Percentiles rank a stretch among this genome's conserved stretches.
Conservation (phyloP, 1,284 basidiomycete species). For the Puccinia novopanici region DNA sequence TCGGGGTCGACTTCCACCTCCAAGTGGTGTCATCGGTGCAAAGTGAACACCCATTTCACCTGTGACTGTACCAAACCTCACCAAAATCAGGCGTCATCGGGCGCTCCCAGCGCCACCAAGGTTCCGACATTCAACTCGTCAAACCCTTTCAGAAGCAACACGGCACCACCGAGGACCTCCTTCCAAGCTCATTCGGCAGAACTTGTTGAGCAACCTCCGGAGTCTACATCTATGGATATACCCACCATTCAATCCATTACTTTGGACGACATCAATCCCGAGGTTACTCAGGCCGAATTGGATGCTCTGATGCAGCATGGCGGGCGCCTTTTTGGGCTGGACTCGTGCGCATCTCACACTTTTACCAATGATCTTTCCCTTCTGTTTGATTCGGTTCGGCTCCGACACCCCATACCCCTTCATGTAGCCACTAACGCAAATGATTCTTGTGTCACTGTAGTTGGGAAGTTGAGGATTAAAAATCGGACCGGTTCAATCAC, state of each 20-base stretch:
- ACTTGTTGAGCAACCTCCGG: no score
- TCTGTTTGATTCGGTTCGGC: not conserved
- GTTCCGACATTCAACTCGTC: no score
- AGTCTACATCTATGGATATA: no score
- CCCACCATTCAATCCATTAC: not conserved
- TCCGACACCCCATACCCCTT: not conserved
- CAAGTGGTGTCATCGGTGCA: no score
- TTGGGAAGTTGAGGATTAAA: conserved; percentile 11
- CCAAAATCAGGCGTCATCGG: no score
- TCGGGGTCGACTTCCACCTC: no score
- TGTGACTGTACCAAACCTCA: no score
- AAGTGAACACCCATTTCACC: no score
- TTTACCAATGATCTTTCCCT: conserved; percentile 10
- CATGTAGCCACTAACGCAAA: not conserved
- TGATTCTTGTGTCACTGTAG: not conserved
- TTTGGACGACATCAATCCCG: not conserved
- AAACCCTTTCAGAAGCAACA: no score
- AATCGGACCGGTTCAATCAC: conserved; percentile 17
- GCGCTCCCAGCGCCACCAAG: no score
- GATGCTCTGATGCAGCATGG: not conserved
- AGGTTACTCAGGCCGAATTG: not conserved
- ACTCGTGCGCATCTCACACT: conserved; percentile 11
- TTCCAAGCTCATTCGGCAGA: no score
- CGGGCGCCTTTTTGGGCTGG: not conserved
- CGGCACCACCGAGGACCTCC: no score